Evolutionary conservation across 306 rosid genomes (phyloP).

Genomic region (Dicorynia guianensis): DNA sequence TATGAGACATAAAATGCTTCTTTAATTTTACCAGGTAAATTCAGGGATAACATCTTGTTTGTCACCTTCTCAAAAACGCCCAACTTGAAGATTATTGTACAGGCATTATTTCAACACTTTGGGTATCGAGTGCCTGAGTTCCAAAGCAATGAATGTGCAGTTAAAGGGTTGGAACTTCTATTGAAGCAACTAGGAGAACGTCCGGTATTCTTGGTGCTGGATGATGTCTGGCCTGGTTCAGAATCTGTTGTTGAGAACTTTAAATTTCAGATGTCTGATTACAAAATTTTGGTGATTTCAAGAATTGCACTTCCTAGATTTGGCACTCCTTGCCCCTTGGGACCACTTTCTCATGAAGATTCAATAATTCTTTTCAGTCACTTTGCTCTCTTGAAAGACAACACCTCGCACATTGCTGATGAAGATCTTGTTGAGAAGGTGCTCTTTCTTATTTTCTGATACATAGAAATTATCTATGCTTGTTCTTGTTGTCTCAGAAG

Average conservation of each 20-base stretch:
- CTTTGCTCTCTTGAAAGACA: slow-evolving; percentile 46
- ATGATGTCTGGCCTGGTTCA: slow-evolving; percentile 73
- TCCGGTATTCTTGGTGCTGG: slow-evolving; percentile 59
- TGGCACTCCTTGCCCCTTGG: slow-evolving; percentile 36
- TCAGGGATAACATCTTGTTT: slow-evolving; percentile 54
- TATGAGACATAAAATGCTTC: background rate
- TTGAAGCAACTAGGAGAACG: slow-evolving; percentile 30
- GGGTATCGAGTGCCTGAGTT: slow-evolving; percentile 39
- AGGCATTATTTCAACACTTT: slow-evolving; percentile 42
- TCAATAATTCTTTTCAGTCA: slow-evolving; percentile 56
- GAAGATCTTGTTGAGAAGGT: slow-evolving; percentile 51
- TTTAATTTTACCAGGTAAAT: slow-evolving; percentile 45
- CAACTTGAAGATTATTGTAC: slow-evolving; percentile 48
- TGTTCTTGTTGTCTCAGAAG: background rate
- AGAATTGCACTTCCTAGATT: slow-evolving; percentile 47
- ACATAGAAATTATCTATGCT: background rate
- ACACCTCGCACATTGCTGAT: slow-evolving; percentile 27
- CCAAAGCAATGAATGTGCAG: slow-evolving; percentile 39
- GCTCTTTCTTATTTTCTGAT: slow-evolving; percentile 6
- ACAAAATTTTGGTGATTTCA: slow-evolving; percentile 74
- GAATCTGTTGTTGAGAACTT: slow-evolving; percentile 55
- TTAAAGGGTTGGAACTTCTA: slow-evolving; percentile 33
- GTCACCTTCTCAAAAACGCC: slow-evolving; percentile 49
- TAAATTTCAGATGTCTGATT: slow-evolving; percentile 39
- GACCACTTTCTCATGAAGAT: slow-evolving; percentile 47